Base-by-base conservation (phyloP, 2,329 filamentous ascomycete genomes). In the Fusarium torulosum region DNA sequence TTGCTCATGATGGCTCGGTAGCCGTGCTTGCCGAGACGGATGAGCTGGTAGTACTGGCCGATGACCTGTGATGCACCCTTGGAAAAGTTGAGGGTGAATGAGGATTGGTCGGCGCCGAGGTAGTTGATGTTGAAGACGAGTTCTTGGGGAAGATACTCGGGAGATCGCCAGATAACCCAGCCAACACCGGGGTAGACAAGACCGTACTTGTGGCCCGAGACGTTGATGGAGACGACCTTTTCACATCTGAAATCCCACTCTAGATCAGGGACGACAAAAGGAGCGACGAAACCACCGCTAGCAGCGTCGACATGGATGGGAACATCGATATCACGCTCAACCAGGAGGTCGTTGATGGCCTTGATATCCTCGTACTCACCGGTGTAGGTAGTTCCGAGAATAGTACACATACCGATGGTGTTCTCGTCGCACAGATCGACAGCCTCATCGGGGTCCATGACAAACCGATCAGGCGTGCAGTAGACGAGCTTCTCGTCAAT, bases 81-180 rank as follows among this genome's bases (percentile, higher is more conserved):
- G 76, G 92, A 96, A 84, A 98, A 98, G 85, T 98, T 98, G 61
- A 98, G 88, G 0, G 95, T 97, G 82, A 97, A 97, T 4, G 93
- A 97, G 3, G 94, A 91, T 78, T 98, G 95, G 76, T 97, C 93
- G 13, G 95, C 94, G 49, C 95, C 95, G 7, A 97, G 90, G 81
- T 98, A 98, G 86, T 97, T 97, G 86, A 98, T 97, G 85, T 97
- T 97, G 88, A 98, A 98, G 74, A 98, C 93, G 21, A 97, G 89
- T 75, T 97, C 94, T 76, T 95, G 86, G 9, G 95, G 95, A 4
- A 97, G 86, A 80, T 85, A 96, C 78, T 96, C 90, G 50, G 92
- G 87, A 38, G 89, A 87, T 46, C 94, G 89, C 94, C 94, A 97
- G 69, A 97, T 84, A 13, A 95, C 89, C 95, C 95, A 98, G 59